Evolutionary conservation across 2,329 filamentous ascomycete species (phyloP).

Genomic region (Claviceps sp.): DNA sequence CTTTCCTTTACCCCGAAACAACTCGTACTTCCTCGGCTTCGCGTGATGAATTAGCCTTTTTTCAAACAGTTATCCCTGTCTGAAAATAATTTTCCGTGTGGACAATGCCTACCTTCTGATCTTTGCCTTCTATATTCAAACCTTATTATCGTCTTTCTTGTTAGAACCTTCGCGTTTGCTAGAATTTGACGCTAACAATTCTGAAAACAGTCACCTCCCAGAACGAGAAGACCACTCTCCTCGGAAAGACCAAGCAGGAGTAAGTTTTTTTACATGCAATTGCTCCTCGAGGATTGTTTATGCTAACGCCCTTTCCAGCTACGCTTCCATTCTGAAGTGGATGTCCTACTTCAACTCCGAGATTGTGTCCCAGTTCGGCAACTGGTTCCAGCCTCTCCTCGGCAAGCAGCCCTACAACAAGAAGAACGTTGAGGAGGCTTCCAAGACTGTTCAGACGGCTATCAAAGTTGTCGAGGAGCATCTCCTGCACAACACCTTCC

Average conservation of each 20-base stretch:
- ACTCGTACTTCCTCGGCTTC: background rate
- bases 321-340: conserved; percentile 96
- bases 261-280: conserved; percentile 27
- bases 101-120: conserved; percentile 83
- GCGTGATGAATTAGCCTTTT: conserved; percentile 60
- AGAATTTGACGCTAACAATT: conserved; percentile 17
- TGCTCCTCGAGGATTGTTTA: no score
- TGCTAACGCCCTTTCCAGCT: conserved; percentile 31
- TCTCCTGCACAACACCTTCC: conserved; percentile 86
- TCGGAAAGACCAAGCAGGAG: conserved; percentile 99
- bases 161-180: background rate
- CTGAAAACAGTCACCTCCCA: conserved; percentile 72
- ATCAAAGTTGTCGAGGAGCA: conserved; percentile 70
- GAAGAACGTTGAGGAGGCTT: conserved; percentile 77
- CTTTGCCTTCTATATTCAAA: conserved; percentile 13
- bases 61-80: conserved; percentile 97
- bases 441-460: conserved; percentile 55
- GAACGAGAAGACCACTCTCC: conserved; percentile 98
- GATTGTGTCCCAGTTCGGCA: conserved; percentile 57
- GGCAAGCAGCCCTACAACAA: conserved; percentile 89
- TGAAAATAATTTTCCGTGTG: conserved; percentile 67
- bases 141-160: no score
- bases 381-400: conserved; percentile 77
- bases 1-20: background rate
- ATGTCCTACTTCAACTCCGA: conserved; percentile 94